phyloP scores from a whole-genome alignment of 2,329 filamentous ascomycete genomes.

The Alternaria tenuissima region DNA sequence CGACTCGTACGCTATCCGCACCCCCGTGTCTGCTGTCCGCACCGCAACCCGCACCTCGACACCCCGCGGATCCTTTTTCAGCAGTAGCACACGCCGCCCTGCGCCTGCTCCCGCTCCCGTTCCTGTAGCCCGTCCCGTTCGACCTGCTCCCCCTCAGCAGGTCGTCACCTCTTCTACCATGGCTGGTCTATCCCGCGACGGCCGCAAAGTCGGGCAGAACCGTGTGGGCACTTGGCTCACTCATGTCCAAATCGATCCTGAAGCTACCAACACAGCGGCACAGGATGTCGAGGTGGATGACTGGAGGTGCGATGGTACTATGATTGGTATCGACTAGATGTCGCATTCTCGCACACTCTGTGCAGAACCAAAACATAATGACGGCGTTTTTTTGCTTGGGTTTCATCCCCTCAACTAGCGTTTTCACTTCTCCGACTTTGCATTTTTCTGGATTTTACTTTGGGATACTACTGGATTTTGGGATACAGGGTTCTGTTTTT shows the following conservation, averaged over 20 bases:
- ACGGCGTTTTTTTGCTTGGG: neutral
- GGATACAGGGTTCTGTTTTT: neutral
- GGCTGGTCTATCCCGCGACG: conserved; percentile 50
- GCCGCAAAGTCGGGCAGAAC: conserved; percentile 46
- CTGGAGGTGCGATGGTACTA: conserved; percentile 46
- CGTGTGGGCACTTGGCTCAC: conserved; percentile 51
- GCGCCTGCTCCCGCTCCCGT: conserved; percentile 13
- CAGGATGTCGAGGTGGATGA: conserved; percentile 47
- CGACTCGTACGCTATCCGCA: conserved; percentile 54
- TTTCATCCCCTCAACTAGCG: neutral
- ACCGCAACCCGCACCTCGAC: conserved; percentile 34
- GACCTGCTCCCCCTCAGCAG: conserved; percentile 18
- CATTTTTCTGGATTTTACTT: neutral
- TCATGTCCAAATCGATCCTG: conserved; percentile 47
- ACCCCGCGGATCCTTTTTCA: conserved; percentile 36
- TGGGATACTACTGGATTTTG: neutral
- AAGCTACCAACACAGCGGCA: conserved; percentile 46
- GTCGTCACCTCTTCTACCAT: conserved; percentile 41
- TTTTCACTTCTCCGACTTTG: neutral
- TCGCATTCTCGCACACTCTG: neutral
- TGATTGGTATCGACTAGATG: conserved; percentile 46
- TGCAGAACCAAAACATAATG: neutral
- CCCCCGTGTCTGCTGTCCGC: conserved; percentile 39
- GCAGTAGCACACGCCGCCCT: conserved; percentile 35
- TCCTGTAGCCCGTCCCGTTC: neutral